phyloP scores from a whole-genome alignment of 345 rosid species.

The Psidium guajava region DNA sequence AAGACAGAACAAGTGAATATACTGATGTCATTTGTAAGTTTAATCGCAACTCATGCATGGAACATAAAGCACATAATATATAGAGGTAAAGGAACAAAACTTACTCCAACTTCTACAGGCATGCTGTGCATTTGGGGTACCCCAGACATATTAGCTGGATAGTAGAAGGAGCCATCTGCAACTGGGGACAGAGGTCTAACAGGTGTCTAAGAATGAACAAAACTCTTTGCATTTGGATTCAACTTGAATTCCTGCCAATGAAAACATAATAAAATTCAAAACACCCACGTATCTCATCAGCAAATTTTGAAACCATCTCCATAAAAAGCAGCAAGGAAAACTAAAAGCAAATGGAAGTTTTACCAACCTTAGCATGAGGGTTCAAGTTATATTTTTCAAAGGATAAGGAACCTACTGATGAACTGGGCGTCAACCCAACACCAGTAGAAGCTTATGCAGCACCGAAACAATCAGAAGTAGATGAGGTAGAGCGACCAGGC shows the following conservation, averaged over 20 bases:
- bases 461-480: slow-evolving; percentile 36
- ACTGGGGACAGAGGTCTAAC: slow-evolving; percentile 54
- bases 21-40: background rate
- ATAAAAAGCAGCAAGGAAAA: background rate
- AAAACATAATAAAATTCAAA: background rate
- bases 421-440: slow-evolving; percentile 68
- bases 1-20: background rate
- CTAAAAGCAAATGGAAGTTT: background rate
- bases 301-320: background rate
- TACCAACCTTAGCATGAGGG: slow-evolving; percentile 79
- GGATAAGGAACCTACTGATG: slow-evolving; percentile 65
- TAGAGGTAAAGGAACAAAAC: background rate
- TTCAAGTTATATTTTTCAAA: slow-evolving; percentile 69
- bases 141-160: slow-evolving; percentile 30
- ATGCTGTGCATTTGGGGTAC: slow-evolving; percentile 60
- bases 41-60: background rate
- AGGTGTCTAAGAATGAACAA: slow-evolving; percentile 42
- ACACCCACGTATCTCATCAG: background rate
- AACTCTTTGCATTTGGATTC: slow-evolving; percentile 92
- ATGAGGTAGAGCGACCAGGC: slow-evolving; percentile 52
- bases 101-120: slow-evolving; percentile 71
- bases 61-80: background rate
- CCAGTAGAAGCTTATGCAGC: slow-evolving; percentile 32
- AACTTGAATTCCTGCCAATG: slow-evolving; percentile 75
- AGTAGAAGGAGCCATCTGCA: slow-evolving; percentile 60